Evolutionary conservation across 179 eudicot genomes (phyloP), one percentile per base, ranked within the genome.

Genomic region (Amaranthus tricolor): DNA sequence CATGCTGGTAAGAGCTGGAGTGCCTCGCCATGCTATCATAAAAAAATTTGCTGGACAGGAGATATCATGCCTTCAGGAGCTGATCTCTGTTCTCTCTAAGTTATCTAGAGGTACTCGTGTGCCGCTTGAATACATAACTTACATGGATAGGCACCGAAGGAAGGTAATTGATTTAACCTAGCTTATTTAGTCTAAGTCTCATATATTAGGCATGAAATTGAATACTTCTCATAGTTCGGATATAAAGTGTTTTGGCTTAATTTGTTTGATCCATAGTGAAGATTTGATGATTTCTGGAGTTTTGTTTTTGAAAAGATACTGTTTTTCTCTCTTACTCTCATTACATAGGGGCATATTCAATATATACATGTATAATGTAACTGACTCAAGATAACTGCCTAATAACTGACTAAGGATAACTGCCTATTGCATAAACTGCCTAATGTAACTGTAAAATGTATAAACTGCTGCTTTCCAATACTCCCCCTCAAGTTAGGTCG

Each of bases 21-120:
- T 95, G 73, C 98, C 97, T 59, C 97, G 98, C 77, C 99, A 95
- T 81, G 90, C 99, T 75, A 93, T 95, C 68, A 91, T 95, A 50
- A 95, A 91, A 82, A 95, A 91, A 86, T 84, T 95, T 82, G 91
- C 92, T 57, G 92, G 96, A 66, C 86, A 84, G 80, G 97, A 91
- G 78, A 87, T 91, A 76, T 84, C 88, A 71, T 84, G 77, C 62
- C 88, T 95, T 70, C 87, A 85, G 66, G 92, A 91, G 78, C 77
- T 95, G 67, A 85, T 95, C 65, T 76, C 85, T 71, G 88, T 84
- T 73, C 81, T 95, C 31, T 88, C 93, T 40, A 88, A 87, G 83
- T 74, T 88, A 79, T 85, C 87, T 60, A 91, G 89, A 78, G 98
- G 99, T 82, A 88, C 85, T 66, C 91, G 99, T 54, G 93, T 91